Base-by-base conservation (phyloP, 495 filamentous ascomycete species). In the Trichoderma asperelloides region DNA sequence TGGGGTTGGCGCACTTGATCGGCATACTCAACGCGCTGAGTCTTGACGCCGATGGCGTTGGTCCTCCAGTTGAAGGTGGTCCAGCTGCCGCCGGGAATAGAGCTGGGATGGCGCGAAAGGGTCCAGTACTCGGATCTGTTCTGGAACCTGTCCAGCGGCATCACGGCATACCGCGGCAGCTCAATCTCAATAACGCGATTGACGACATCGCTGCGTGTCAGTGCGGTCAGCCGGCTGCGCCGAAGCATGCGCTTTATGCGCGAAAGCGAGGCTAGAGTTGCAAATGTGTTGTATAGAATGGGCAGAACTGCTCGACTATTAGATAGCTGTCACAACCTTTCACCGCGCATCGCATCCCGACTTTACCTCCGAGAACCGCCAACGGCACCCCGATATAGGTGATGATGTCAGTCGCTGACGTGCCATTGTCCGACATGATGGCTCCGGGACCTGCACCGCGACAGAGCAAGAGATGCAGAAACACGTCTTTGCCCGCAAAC, bases 151-250 rank as follows among this genome's bases (percentile, higher is more conserved):
- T 87, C 81, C 66, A 82, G 78, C 0, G 87, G 86, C 15, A 81
- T 82, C 33, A 89, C 86, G 23, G 81, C 86, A 63, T 86, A 85
- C 3, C 86, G 80, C 2, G 86, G 86, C 45, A 89, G 76, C 68
- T 88, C 86, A 16, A 89, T 83, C 69, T 89, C 86, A 66, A 89
- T 85, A 39, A 88, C 80, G 66, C 85, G 82, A 68, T 87, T 86
- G 62, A 89, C 81, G 3, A 88, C 80, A 68, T 86, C 84, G 72
- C 81, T 82, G 66, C 86, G 81, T 33, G 85, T 88, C 49, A 87
- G 78, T 15, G 84, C 84, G 13, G 82, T 78, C 4, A 88, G 74
- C 18, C 77, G 77, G 71, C 82, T 81, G 57, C 79, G 79, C 21
- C 78, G 73, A 5, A 90, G 79, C 69, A 83, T 81, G 57, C 81